Conservation (phyloP, 176 grass and related monocot genomes). For the Eleusine coracana region DNA sequence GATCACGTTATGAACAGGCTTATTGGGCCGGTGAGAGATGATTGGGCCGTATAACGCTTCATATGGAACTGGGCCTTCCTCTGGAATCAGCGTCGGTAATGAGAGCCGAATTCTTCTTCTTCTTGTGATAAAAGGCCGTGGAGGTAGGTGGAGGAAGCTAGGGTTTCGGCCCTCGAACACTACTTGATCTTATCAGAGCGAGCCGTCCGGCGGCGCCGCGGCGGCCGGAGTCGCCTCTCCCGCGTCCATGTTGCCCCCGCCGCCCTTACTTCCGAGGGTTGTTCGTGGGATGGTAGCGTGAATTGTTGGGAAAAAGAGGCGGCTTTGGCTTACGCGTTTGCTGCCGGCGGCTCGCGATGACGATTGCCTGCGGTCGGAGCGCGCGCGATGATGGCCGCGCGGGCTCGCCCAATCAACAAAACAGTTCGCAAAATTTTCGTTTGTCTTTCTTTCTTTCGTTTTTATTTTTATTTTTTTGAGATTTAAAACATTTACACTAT, state of each 20-base stretch:
- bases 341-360: constrained; percentile 39
- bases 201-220: constrained; percentile 29
- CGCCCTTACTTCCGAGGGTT: not conserved
- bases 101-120: not conserved
- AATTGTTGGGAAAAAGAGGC: not conserved
- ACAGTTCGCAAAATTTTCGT: not conserved
- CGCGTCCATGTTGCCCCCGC: not conserved
- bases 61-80: not conserved
- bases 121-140: constrained; percentile 14
- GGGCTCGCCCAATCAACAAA: constrained; percentile 33
- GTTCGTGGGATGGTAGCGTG: constrained; percentile 23
- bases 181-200: constrained; percentile 64
- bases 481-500: not conserved
- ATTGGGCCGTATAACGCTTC: not conserved
- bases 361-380: constrained; percentile 58
- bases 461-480: too few species aligned
- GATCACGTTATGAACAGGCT: not conserved
- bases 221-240: constrained; percentile 30
- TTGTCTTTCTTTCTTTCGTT: not conserved
- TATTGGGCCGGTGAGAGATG: not conserved
- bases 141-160: not conserved
- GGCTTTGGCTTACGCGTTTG: not conserved
- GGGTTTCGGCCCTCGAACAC: constrained; percentile 50
- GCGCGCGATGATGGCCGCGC: constrained; percentile 52
- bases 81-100: too few species aligned